phyloP scores from a whole-genome alignment of 345 rosid genomes.

The Iberis pinnata region DNA sequence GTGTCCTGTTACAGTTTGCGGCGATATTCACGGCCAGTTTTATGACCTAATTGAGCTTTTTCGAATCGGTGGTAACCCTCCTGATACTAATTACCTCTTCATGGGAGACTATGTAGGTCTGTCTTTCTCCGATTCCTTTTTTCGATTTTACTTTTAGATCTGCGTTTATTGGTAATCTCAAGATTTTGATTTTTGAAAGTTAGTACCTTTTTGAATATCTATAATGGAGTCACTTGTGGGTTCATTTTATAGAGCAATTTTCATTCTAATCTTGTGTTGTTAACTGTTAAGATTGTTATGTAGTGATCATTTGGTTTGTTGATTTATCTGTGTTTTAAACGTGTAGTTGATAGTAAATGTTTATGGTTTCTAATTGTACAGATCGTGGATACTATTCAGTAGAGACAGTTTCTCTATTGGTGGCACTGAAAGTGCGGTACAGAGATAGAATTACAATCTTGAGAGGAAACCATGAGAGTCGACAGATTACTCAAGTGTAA shows the following conservation, averaged over 20 bases:
- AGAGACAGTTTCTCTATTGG: conserved; percentile 93
- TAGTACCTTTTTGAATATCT: not conserved
- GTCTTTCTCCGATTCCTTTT: conserved; percentile 29
- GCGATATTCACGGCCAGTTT: conserved; percentile 98
- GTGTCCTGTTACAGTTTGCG: conserved; percentile 98
- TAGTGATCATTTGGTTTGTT: not conserved
- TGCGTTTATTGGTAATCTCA: not conserved
- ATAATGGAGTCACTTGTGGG: not conserved
- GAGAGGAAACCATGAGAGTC: conserved; percentile 98
- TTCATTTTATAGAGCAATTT: too few relatives aligned
- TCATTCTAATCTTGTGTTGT: not conserved
- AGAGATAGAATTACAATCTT: conserved; percentile 93
- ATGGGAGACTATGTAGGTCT: conserved; percentile 99
- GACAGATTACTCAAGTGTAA: conserved; percentile 99
- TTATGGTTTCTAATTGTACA: conserved; percentile 23
- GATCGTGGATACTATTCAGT: conserved; percentile 99
- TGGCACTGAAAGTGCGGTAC: conserved; percentile 91
- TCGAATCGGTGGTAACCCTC: conserved; percentile 89
- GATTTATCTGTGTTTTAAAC: too few relatives aligned
- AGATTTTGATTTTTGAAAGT: not conserved
- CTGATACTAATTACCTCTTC: conserved; percentile 94
- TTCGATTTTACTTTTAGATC: conserved; percentile 9
- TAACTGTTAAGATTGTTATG: not conserved
- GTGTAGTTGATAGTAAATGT: too few relatives aligned
- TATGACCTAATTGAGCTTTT: conserved; percentile 96